phyloP scores from a whole-genome alignment of 1,284 basidiomycete genomes.

The Puccinia polysora region DNA sequence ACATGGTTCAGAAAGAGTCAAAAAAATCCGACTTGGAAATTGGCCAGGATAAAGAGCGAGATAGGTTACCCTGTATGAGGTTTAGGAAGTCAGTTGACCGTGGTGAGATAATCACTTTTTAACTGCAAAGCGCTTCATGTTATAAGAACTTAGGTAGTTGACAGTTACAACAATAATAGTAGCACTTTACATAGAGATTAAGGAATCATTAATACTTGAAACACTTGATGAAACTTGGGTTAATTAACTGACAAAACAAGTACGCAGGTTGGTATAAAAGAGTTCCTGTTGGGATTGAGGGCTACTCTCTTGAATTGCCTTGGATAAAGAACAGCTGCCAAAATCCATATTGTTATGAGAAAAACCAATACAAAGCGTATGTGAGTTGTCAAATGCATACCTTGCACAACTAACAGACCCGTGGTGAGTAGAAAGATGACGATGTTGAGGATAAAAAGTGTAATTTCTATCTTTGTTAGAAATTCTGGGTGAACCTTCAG shows the following conservation, averaged over 20 bases:
- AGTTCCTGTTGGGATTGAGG: constrained; percentile 25
- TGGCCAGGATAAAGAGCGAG: too few species aligned
- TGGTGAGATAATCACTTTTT: too few species aligned
- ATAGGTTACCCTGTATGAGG: too few species aligned
- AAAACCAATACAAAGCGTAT: too few species aligned
- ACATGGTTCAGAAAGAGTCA: too few species aligned
- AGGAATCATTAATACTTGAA: not conserved
- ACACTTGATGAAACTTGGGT: not conserved
- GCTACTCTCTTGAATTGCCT: constrained; percentile 29
- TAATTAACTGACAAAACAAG: constrained; percentile 20
- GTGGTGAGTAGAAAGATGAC: constrained; percentile 18
- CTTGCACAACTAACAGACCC: constrained; percentile 20
- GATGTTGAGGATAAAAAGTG: constrained; percentile 20
- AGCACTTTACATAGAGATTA: constrained; percentile 14
- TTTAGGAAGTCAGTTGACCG: too few species aligned
- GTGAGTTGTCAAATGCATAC: not conserved
- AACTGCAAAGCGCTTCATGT: too few species aligned
- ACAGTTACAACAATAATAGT: constrained; percentile 31
- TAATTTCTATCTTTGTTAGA: constrained; percentile 23
- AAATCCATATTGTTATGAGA: too few species aligned
- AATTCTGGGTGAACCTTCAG: constrained; percentile 7
- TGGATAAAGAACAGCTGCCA: constrained; percentile 22
- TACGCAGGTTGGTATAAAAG: constrained; percentile 33
- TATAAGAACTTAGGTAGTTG: constrained; percentile 8
- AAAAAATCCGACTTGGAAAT: too few species aligned